Conservation (phyloP, 495 filamentous ascomycete genomes). For the Xylaria castorea region DNA sequence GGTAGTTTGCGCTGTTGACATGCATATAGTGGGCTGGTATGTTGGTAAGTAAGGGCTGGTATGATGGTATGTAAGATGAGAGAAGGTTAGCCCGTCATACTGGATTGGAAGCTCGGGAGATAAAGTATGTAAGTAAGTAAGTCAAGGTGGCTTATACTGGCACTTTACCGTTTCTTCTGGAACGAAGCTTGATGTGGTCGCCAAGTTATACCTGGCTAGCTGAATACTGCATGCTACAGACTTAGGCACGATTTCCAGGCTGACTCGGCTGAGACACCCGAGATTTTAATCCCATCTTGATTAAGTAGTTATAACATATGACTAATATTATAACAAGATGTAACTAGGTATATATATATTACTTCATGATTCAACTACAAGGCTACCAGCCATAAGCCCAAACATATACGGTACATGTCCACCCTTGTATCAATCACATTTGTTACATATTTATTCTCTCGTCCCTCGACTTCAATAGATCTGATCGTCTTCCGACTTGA, state of each 20-base stretch:
- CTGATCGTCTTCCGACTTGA: neutral
- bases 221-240: neutral
- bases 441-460: neutral
- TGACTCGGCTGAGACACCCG: neutral
- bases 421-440: neutral
- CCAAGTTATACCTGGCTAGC: conserved; percentile 9
- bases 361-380: neutral
- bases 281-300: neutral
- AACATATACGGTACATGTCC: neutral
- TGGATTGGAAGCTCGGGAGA: neutral
- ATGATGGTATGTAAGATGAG: neutral
- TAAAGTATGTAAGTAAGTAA: neutral
- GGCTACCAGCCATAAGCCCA: neutral
- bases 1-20: conserved; percentile 13
- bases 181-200: conserved; percentile 2
- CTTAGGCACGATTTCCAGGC: neutral
- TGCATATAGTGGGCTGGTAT: neutral
- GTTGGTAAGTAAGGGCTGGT: neutral
- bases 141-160: conserved; percentile 14
- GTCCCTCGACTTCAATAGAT: neutral
- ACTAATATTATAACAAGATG: neutral
- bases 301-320: neutral
- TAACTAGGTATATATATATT: no score
- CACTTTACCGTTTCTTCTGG: conserved; percentile 14
- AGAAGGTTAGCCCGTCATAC: neutral